Base-by-base conservation (phyloP, 768 basidiomycete genomes). In the Mycena vulgaris region DNA sequence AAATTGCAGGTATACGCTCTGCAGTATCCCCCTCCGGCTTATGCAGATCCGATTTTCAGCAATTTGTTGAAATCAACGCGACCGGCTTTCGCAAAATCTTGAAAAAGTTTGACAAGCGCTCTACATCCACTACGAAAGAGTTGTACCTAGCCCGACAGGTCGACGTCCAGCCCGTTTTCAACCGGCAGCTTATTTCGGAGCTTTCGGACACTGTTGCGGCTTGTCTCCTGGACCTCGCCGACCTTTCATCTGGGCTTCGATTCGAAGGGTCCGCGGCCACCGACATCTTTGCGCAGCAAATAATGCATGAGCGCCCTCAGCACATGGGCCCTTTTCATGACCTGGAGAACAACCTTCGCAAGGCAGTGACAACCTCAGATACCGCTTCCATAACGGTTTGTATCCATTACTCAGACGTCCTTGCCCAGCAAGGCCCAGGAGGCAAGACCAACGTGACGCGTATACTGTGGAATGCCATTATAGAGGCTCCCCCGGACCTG, bases 31-130 rank as follows among this genome's bases (percentile, higher is more conserved):
- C 73, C 61, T 69, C 61, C 66, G 47, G 73, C 74, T 73, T 76
- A 72, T 70, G 45, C 74, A 75, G 63, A 49, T 70, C 55, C 47
- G 45, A 70, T 72, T 77, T 66, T 48, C 77, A 97, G 96, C 94
- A 96, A 89, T 99, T 97, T 77, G 91, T 99, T 71, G 98, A 99
- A 82, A 93, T 98, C 77, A 99, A 99, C 78, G 98, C 94, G 8
- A 95, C 92, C 13, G 98, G 96, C 5, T 99, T 99, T 80, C 90
- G 97, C 51, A 99, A 99, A 80, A 98, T 99, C 55, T 82, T 98
- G 70, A 99, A 99, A 78, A 99, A 99, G 79, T 99, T 95, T 88
- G 98, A 99, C 82, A 99, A 99, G 82, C 89, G 95, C 53, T 96
- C 96, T 40, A 98, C 92, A 48, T 96, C 95, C 2, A 91, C 92